Evolutionary conservation across 495 filamentous ascomycete species (phyloP).

Genomic region (Oidiodendron maius): DNA sequence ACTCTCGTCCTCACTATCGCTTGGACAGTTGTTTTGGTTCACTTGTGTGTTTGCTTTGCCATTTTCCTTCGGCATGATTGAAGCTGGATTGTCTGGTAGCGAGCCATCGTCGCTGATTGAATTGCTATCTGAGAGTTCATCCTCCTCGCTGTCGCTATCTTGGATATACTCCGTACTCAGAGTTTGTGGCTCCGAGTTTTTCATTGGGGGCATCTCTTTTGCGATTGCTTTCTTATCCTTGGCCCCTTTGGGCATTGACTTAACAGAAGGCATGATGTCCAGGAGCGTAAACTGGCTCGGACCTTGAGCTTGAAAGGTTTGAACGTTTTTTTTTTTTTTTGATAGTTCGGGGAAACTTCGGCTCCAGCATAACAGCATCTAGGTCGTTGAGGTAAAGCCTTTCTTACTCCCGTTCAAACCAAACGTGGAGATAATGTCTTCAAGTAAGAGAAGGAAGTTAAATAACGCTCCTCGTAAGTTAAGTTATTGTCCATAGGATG

Average conservation of each 20-base stretch:
- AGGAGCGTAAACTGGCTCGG: neutral
- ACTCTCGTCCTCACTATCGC: slow-evolving; percentile 31
- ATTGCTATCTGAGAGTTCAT: slow-evolving; percentile 2
- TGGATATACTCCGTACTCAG: slow-evolving; percentile 19
- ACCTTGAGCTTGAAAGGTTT: neutral
- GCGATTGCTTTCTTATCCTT: slow-evolving; percentile 6
- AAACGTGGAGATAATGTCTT: slow-evolving; percentile 31
- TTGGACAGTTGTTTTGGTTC: slow-evolving; percentile 20
- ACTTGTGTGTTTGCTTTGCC: slow-evolving; percentile 3
- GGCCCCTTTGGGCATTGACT: slow-evolving; percentile 9
- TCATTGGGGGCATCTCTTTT: slow-evolving; percentile 6
- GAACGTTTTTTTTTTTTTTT: slow-evolving; percentile 12
- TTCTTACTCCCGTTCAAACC: too few relatives aligned
- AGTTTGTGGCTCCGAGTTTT: neutral
- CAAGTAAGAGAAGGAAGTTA: slow-evolving; percentile 38
- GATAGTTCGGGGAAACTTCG: slow-evolving; percentile 8
- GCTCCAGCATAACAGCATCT: too few relatives aligned
- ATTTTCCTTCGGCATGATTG: slow-evolving; percentile 1
- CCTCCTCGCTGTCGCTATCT: slow-evolving; percentile 15
- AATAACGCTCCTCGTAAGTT: slow-evolving; percentile 29
- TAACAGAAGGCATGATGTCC: slow-evolving; percentile 14
- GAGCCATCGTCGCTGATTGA: slow-evolving; percentile 16
- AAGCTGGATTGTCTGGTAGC: slow-evolving; percentile 7
- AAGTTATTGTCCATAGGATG: slow-evolving; percentile 5
- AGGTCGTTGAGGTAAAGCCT: too few relatives aligned